Evolutionary conservation across 306 rosid genomes (phyloP), one percentile per base, ranked within the genome.

Genomic region (Crotalaria pallida): DNA sequence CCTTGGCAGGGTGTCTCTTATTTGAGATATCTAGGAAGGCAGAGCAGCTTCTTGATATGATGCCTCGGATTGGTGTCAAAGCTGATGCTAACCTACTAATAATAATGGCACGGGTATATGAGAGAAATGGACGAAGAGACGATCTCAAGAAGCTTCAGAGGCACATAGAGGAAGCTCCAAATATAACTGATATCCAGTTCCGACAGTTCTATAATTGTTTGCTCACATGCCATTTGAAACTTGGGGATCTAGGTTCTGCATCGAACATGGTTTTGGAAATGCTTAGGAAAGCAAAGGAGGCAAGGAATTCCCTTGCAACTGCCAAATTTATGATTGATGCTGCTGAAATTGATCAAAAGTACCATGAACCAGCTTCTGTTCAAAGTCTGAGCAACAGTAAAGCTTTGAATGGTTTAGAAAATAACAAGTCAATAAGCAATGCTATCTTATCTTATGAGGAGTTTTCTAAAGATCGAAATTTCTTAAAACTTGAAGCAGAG

Each of bases 11-110:
- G 15, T 89, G 96, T 76, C 88, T 89, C 74, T 79, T 86, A 66
- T 89, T 74, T 75, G 88, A 82, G 67, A 88, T 85, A 26, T 83
- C 88, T 69, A 84, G 83, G 80, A 92, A 88, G 76, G 98, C 96
- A 24, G 96, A 89, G 78, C 82, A 86, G 83, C 91, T 92, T 73
- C 92, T 92, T 66, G 96, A 87, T 73, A 82, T 86, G 87, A 88
- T 89, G 92, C 91, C 92, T 77, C 78, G 77, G 43, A 80, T 92
- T 81, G 96, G 96, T 52, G 84, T 86, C 81, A 89, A 84, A 83
- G 77, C 80, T 36, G 88, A 92, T 65, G 70, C 92, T 18, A 79
- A 86, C 72, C 74, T 89, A 63, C 80, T 92, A 75, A 77, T 92
- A 74, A 71, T 85, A 53, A 92, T 89, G 86, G 92, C 88, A 11